Conservation (phyloP, 768 basidiomycete genomes). For the Russula earlei region DNA sequence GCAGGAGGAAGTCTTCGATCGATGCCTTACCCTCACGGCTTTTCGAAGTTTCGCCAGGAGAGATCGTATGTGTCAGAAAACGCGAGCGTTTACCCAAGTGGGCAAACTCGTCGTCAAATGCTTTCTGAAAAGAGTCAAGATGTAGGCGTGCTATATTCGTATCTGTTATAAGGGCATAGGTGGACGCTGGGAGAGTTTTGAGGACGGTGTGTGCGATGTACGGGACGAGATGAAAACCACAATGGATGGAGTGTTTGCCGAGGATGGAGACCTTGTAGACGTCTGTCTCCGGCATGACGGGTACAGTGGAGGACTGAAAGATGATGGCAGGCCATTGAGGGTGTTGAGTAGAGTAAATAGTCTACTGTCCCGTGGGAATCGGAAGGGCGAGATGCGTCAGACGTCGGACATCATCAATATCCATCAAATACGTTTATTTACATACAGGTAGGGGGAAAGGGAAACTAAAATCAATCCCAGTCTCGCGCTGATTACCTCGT, state of each 20-base stretch:
- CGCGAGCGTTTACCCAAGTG: constrained; percentile 33
- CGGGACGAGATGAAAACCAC: constrained; percentile 37
- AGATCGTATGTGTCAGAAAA: constrained; percentile 69
- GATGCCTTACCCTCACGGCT: constrained; percentile 84
- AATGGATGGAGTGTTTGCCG: constrained; percentile 39
- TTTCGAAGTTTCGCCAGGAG: constrained; percentile 92
- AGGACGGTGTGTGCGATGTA: constrained; percentile 77
- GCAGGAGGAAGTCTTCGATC: constrained; percentile 87
- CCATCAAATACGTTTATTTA: not conserved
- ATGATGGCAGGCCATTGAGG: not conserved
- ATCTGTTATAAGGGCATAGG: constrained; percentile 91
- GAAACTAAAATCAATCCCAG: not conserved
- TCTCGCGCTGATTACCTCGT: not conserved
- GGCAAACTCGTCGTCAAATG: constrained; percentile 44
- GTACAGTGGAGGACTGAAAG: not conserved
- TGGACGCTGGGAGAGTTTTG: constrained; percentile 60
- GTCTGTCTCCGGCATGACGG: constrained; percentile 22
- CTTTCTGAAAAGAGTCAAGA: constrained; percentile 54
- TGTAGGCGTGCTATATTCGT: constrained; percentile 79
- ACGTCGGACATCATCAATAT: constrained; percentile 2
- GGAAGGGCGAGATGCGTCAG: constrained; percentile 1
- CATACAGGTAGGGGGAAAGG: too few relatives aligned
- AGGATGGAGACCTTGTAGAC: constrained; percentile 38
- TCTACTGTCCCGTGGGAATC: constrained; percentile 11
- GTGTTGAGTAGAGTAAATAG: constrained; percentile 9